A percentile compares a stretch with the other conserved stretches of the same genome.
These are phyloP conservation scores for Colletotrichum viniferum DNA, from an alignment of 2,329 filamentous ascomycete genomes.

Conservation along the genomic window DNA sequence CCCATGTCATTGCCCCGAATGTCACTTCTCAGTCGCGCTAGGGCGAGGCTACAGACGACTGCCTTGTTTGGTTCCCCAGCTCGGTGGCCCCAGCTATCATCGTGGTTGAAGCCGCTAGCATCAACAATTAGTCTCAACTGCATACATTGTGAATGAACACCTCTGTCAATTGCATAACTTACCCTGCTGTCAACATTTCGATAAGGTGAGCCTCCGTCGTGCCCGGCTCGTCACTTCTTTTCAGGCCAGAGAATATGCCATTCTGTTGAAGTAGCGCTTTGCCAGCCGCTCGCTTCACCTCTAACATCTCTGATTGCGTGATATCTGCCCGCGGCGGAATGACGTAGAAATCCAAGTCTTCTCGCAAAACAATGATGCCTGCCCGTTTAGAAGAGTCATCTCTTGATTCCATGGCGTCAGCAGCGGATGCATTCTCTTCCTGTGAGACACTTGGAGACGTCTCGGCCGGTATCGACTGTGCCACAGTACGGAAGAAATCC, in stretches of 20 bases:
- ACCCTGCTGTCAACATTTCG: slow-evolving; percentile 99
- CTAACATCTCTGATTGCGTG: slow-evolving; percentile 87
- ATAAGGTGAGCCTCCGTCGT: slow-evolving; percentile 98
- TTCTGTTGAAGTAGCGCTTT: slow-evolving; percentile 85
- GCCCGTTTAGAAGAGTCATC: slow-evolving; percentile 88
- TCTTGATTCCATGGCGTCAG: slow-evolving; percentile 72
- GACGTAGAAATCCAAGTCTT: slow-evolving; percentile 96
- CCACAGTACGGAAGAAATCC: slow-evolving; percentile 95
- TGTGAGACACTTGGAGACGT: slow-evolving; percentile 69
- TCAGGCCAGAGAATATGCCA: slow-evolving; percentile 94
- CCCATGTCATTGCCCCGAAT: slow-evolving; percentile 80
- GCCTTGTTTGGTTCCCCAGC: slow-evolving; percentile 98
- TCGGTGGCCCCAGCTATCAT: slow-evolving; percentile 94
- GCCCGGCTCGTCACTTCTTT: slow-evolving; percentile 93
- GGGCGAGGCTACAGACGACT: slow-evolving; percentile 93
- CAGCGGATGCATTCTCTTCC: slow-evolving; percentile 65
- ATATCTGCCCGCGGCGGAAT: slow-evolving; percentile 90
- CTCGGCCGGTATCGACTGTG: slow-evolving; percentile 88
- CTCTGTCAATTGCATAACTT: slow-evolving; percentile 40
- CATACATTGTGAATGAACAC: not conserved
- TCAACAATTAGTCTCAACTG: not conserved
- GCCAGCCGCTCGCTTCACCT: slow-evolving; percentile 91
- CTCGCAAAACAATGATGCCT: slow-evolving; percentile 94
- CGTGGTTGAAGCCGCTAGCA: slow-evolving; percentile 88
- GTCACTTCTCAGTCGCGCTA: slow-evolving; percentile 91